A percentile compares a stretch with the other conserved stretches of the same genome.
phyloP scores from a whole-genome alignment of 1,284 basidiomycete genomes.

The Ganoderma resinaceum region DNA sequence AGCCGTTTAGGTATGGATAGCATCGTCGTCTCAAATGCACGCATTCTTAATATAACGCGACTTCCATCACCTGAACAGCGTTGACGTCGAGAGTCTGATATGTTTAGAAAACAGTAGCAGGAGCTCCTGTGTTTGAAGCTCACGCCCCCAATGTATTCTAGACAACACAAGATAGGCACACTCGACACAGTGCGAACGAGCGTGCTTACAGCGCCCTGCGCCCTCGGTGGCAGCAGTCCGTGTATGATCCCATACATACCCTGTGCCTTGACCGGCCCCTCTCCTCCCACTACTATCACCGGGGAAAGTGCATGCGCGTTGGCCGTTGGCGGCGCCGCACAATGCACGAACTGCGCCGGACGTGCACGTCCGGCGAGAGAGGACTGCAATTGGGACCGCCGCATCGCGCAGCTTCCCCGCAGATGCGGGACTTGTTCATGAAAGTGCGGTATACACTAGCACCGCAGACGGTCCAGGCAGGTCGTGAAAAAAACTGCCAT shows the following conservation, averaged over 20 bases:
- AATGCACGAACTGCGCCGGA: conserved; percentile 4
- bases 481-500: not conserved
- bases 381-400: not conserved
- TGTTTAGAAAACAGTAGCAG: not conserved
- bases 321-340: not conserved
- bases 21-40: not conserved
- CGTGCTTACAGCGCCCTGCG: not conserved
- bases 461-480: not conserved
- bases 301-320: not conserved
- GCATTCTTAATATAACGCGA: not conserved
- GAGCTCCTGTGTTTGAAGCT: not conserved
- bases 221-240: not conserved
- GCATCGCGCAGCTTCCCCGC: not conserved
- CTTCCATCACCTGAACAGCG: conserved; percentile 3
- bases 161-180: not conserved
- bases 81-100: not conserved
- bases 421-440: not conserved
- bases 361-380: not conserved
- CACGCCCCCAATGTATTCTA: not conserved
- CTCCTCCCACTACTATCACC: not conserved
- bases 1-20: not conserved
- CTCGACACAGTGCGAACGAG: not conserved
- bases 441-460: too few species aligned
- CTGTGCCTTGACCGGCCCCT: not conserved
- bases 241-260: not conserved